These are phyloP conservation scores for Gleditsia sinensis DNA, from an alignment of 306 rosid species.

Conservation along the genomic window DNA sequence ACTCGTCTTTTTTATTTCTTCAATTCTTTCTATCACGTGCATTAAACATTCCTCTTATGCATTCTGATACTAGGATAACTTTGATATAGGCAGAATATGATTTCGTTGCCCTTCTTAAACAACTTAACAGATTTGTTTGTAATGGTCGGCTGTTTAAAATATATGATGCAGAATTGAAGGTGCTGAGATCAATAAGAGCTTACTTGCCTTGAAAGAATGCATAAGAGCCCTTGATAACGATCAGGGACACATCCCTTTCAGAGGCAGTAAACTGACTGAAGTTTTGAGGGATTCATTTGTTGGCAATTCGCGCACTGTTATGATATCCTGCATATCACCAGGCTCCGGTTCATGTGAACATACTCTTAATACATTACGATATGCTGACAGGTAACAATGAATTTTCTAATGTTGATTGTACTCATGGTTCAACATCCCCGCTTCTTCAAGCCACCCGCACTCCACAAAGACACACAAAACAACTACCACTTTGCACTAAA, in stretches of 20 bases:
- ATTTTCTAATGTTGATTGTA: constrained; percentile 22
- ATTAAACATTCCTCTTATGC: not conserved
- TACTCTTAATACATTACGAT: constrained; percentile 89
- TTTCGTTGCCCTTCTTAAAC: constrained; percentile 4
- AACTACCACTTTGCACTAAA: not conserved
- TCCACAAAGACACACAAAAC: not conserved
- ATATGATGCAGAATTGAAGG: constrained; percentile 86
- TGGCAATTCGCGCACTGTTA: constrained; percentile 88
- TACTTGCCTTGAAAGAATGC: constrained; percentile 93
- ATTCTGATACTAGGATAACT: not conserved
- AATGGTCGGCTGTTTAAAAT: constrained; percentile 29
- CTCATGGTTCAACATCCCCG: not conserved
- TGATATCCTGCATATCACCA: constrained; percentile 96
- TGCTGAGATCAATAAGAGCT: constrained; percentile 96
- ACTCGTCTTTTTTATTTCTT: no score
- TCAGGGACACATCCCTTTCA: constrained; percentile 96
- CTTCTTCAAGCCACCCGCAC: not conserved
- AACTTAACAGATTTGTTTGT: constrained; percentile 18
- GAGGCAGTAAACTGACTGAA: constrained; percentile 95
- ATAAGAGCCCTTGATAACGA: constrained; percentile 95
- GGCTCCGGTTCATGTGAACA: constrained; percentile 94
- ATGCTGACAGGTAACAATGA: constrained; percentile 79
- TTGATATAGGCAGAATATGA: not conserved
- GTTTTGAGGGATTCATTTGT: constrained; percentile 94
- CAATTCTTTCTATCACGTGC: not conserved